A percentile compares a stretch with the other conserved stretches of the same genome.
phyloP scores from a whole-genome alignment of 2,329 filamentous ascomycete species.

The Cladophialophora carrionii region DNA sequence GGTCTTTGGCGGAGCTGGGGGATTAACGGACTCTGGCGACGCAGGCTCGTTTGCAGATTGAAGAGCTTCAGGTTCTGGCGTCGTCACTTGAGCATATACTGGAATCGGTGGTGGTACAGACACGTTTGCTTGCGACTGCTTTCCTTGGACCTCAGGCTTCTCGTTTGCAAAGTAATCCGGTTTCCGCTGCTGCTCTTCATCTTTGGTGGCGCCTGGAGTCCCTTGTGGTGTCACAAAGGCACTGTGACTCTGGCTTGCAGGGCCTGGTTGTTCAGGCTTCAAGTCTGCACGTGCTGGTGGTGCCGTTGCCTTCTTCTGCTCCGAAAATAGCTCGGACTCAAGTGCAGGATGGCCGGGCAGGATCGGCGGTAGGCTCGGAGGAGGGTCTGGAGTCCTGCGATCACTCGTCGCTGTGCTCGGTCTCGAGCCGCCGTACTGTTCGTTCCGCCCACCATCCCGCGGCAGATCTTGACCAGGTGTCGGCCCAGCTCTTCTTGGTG shows the following conservation, averaged over 20 bases:
- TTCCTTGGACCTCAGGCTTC: slow-evolving; percentile 13
- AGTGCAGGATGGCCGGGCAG: slow-evolving; percentile 23
- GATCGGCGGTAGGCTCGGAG: slow-evolving; percentile 22
- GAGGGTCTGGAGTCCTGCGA: slow-evolving; percentile 24
- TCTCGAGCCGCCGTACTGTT: slow-evolving; percentile 17
- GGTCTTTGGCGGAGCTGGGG: slow-evolving; percentile 54
- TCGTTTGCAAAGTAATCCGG: slow-evolving; percentile 26
- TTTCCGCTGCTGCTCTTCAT: slow-evolving; percentile 34
- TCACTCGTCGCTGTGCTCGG: slow-evolving; percentile 30
- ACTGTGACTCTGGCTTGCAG: slow-evolving; percentile 41
- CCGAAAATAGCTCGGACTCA: slow-evolving; percentile 24
- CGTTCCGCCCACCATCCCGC: slow-evolving; percentile 17
- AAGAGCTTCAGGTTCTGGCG: slow-evolving; percentile 14
- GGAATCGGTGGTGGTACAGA: slow-evolving; percentile 15
- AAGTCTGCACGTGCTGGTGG: slow-evolving; percentile 26
- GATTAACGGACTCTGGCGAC: slow-evolving; percentile 35
- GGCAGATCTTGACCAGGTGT: slow-evolving; percentile 21
- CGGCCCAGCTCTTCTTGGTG: slow-evolving; percentile 23
- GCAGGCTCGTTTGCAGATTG: slow-evolving; percentile 25
- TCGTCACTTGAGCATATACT: slow-evolving; percentile 12
- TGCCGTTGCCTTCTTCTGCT: slow-evolving; percentile 23
- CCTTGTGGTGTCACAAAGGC: slow-evolving; percentile 44
- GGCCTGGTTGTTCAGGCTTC: slow-evolving; percentile 40
- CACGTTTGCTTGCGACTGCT: slow-evolving; percentile 12
- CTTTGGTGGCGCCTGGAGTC: slow-evolving; percentile 44